phyloP scores from a whole-genome alignment of 108 stramenopile species.

The Pseudonitzschia multiseries region DNA sequence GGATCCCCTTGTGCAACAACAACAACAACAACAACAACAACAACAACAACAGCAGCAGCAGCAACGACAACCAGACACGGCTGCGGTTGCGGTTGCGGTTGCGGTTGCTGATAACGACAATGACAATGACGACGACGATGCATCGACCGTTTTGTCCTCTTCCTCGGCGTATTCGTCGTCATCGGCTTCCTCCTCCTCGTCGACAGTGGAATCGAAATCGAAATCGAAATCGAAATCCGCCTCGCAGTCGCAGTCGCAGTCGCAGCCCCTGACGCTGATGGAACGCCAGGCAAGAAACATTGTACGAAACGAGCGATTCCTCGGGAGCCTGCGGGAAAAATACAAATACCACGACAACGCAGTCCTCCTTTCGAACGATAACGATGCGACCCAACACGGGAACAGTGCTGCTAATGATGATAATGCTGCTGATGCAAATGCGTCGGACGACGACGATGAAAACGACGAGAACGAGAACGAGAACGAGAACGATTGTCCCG shows the following conservation, averaged over 20 bases:
- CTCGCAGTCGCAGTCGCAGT: background rate
- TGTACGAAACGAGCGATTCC: constrained; percentile 21
- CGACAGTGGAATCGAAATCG: background rate
- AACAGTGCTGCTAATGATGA: too few relatives aligned
- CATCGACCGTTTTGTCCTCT: too few relatives aligned
- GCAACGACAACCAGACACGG: background rate
- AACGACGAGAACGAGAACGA: background rate
- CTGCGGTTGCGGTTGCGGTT: too few relatives aligned
- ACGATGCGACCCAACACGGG: too few relatives aligned
- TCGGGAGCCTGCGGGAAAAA: constrained; percentile 18
- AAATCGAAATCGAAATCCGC: too few relatives aligned
- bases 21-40: background rate
- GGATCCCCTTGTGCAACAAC: too few relatives aligned
- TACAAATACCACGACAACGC: background rate
- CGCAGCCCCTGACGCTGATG: constrained; percentile 9
- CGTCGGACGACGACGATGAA: background rate
- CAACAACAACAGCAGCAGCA: background rate
- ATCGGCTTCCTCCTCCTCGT: background rate
- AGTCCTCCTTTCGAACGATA: background rate
- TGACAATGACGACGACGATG: background rate
- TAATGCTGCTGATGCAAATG: too few relatives aligned
- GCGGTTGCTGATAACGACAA: constrained; percentile 2
- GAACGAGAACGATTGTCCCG: background rate
- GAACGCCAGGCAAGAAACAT: constrained; percentile 23
- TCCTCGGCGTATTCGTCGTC: background rate